These are phyloP conservation scores for Silene noctiflora DNA, from an alignment of 179 eudicot species.

Conservation along the genomic window DNA sequence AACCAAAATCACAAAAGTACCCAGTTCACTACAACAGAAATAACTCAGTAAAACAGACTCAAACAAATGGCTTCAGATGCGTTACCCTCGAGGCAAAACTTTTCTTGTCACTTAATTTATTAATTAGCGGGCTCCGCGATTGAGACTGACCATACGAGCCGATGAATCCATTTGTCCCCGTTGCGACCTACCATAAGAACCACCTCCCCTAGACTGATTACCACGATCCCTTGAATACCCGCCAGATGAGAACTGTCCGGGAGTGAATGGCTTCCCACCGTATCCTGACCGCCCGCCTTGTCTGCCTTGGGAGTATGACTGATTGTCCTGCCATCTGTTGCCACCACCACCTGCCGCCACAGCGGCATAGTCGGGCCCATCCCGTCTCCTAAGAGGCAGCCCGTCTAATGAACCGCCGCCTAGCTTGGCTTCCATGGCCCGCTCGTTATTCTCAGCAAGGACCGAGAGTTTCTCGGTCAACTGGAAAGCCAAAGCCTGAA, in stretches of 20 bases:
- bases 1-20: slow-evolving; percentile 1
- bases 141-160: slow-evolving; percentile 67
- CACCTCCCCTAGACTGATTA: slow-evolving; percentile 37
- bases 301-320: slow-evolving; percentile 48
- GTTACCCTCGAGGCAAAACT: slow-evolving; percentile 19
- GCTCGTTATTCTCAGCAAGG: slow-evolving; percentile 78
- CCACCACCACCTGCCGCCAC: slow-evolving; percentile 46
- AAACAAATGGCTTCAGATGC: slow-evolving; percentile 5
- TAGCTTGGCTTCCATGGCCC: slow-evolving; percentile 63
- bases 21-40: not conserved
- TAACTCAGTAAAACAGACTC: not conserved
- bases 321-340: slow-evolving; percentile 62
- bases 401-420: slow-evolving; percentile 67
- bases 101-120: not conserved
- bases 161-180: slow-evolving; percentile 57
- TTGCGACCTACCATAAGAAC: slow-evolving; percentile 33
- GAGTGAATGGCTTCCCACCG: slow-evolving; percentile 39
- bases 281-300: slow-evolving; percentile 55
- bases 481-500: slow-evolving; percentile 78
- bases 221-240: slow-evolving; percentile 47
- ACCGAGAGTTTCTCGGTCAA: slow-evolving; percentile 65
- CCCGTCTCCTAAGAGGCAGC: slow-evolving; percentile 60
- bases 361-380: slow-evolving; percentile 71
- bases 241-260: slow-evolving; percentile 40
- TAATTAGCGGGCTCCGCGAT: slow-evolving; percentile 44